phyloP scores from a whole-genome alignment of 345 rosid species.

The Sonneratia caseolaris region DNA sequence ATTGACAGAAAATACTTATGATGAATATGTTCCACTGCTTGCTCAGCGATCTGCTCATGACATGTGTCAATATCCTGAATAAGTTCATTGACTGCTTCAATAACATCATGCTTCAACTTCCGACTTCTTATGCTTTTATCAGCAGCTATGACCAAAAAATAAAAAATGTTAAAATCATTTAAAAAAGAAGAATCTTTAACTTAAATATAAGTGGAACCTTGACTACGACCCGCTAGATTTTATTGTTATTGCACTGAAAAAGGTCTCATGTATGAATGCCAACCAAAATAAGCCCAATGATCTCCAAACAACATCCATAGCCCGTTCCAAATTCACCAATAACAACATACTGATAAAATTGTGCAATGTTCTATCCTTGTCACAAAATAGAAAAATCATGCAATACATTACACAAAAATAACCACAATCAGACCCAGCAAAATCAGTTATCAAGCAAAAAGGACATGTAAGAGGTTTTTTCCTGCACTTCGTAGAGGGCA shows the following conservation, averaged over 20 bases:
- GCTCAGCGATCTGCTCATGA: constrained; percentile 98
- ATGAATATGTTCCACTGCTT: constrained; percentile 98
- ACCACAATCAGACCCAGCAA: neutral
- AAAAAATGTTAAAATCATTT: neutral
- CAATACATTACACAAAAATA: neutral
- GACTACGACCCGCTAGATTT: neutral
- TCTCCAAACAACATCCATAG: neutral
- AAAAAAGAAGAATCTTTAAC: neutral
- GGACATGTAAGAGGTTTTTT: neutral
- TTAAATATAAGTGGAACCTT: neutral
- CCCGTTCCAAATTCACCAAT: neutral
- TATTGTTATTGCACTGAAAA: neutral
- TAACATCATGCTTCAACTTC: constrained; percentile 93
- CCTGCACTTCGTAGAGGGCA: neutral
- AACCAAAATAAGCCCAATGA: neutral
- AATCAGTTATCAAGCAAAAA: neutral
- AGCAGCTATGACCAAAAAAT: constrained; percentile 50
- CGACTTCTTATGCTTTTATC: constrained; percentile 81
- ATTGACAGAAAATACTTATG: constrained; percentile 53
- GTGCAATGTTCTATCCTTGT: neutral
- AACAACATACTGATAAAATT: neutral
- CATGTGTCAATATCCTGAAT: constrained; percentile 79
- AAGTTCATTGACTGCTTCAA: constrained; percentile 94
- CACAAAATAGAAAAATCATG: neutral
- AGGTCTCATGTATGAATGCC: neutral